Conservation (phyloP, 495 filamentous ascomycete genomes). For the Annulohypoxylon maeteangense region DNA sequence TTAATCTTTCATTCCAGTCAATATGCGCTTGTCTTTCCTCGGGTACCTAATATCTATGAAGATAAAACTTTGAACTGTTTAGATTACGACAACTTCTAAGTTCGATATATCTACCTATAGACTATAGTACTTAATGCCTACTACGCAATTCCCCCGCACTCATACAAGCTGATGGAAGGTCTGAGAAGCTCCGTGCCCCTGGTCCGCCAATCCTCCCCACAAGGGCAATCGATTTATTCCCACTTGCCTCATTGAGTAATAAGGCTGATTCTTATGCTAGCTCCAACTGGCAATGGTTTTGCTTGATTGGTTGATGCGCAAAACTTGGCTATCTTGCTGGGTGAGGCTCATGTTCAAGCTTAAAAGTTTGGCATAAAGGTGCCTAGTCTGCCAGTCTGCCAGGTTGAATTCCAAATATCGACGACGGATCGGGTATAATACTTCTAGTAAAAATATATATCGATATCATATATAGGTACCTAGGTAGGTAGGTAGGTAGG, state of each 20-base stretch:
- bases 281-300: slow-evolving; percentile 4
- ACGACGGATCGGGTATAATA: too few species aligned
- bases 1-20: too few species aligned
- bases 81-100: too few species aligned
- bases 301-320: slow-evolving; percentile 31
- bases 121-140: too few species aligned
- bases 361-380: background rate
- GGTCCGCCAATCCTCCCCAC: slow-evolving; percentile 5
- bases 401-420: too few species aligned
- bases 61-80: background rate
- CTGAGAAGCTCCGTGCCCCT: slow-evolving; percentile 4
- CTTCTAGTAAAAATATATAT: too few species aligned
- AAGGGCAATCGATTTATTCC: slow-evolving; percentile 16
- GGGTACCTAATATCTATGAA: too few species aligned
- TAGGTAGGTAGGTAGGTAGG: too few species aligned
- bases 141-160: slow-evolving; percentile 1
- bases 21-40: too few species aligned
- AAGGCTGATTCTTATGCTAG: slow-evolving; percentile 30
- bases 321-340: too few species aligned
- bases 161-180: slow-evolving; percentile 1
- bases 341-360: slow-evolving; percentile 16
- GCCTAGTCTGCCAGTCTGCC: too few species aligned
- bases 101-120: background rate
- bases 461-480: too few species aligned
- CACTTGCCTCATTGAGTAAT: slow-evolving; percentile 27